These are phyloP conservation scores for Pestalotiopsis sp. DNA, from an alignment of 2,329 filamentous ascomycete species.

Conservation along the genomic window DNA sequence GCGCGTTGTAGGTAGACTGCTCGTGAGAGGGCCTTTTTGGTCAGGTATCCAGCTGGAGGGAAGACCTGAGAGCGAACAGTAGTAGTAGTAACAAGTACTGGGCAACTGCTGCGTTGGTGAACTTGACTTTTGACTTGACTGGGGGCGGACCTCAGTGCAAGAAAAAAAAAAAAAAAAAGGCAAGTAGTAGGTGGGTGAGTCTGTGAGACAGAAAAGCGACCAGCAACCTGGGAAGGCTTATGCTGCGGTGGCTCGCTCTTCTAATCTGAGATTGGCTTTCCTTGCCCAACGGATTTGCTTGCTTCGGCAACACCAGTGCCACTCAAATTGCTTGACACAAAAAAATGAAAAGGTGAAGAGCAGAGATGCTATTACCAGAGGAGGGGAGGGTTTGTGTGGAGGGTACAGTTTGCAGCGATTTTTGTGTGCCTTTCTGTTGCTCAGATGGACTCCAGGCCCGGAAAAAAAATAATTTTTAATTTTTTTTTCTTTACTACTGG, in stretches of 20 bases:
- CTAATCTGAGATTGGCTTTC: not conserved
- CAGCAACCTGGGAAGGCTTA: not conserved
- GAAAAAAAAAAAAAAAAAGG: not conserved
- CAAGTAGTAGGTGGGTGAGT: not conserved
- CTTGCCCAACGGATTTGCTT: constrained; percentile 1
- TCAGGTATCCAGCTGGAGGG: not conserved
- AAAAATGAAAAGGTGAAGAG: not conserved
- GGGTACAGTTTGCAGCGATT: constrained; percentile 5
- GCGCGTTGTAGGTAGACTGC: not conserved
- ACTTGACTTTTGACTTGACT: not conserved
- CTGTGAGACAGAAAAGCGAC: not conserved
- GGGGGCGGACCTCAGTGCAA: not conserved
- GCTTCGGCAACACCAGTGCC: constrained; percentile 7
- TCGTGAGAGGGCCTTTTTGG: not conserved
- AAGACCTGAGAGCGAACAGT: constrained; percentile 4
- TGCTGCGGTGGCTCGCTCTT: not conserved
- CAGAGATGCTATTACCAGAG: constrained; percentile 10
- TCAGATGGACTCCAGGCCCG: not conserved
- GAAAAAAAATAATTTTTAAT: constrained; percentile 16
- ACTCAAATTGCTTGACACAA: constrained; percentile 13
- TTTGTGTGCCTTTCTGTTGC: constrained; percentile 12
- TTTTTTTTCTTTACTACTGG: constrained; percentile 7
- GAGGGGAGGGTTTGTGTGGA: constrained; percentile 14
- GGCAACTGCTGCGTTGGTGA: not conserved
- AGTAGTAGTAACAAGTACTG: not conserved